These are phyloP conservation scores for Penicillium sp. DNA, from an alignment of 2,329 filamentous ascomycete genomes.

Conservation along the genomic window DNA sequence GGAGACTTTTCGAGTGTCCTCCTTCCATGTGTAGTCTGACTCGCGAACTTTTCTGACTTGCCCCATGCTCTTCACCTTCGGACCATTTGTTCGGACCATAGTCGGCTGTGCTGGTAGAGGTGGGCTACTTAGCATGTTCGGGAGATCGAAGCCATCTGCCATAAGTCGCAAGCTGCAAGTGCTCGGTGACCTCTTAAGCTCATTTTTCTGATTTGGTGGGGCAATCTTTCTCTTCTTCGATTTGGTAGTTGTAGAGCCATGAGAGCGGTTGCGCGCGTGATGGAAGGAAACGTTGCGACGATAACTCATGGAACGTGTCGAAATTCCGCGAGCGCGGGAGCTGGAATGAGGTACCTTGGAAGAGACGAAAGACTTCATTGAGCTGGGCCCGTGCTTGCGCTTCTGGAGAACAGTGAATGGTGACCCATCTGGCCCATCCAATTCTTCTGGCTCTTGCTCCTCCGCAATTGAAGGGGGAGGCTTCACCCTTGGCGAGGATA, in stretches of 20 bases:
- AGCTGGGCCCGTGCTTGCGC: slow-evolving; percentile 33
- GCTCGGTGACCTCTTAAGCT: slow-evolving; percentile 25
- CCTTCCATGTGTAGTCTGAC: slow-evolving; percentile 58
- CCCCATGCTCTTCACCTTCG: slow-evolving; percentile 28
- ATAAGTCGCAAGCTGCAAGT: slow-evolving; percentile 27
- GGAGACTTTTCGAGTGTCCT: slow-evolving; percentile 80
- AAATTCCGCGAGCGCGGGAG: slow-evolving; percentile 39
- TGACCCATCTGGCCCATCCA: slow-evolving; percentile 20
- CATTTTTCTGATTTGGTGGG: slow-evolving; percentile 18
- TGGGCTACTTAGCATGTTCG: slow-evolving; percentile 36
- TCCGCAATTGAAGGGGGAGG: slow-evolving; percentile 21
- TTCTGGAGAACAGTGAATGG: slow-evolving; percentile 35
- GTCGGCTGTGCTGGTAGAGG: slow-evolving; percentile 41
- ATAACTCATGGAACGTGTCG: slow-evolving; percentile 50
- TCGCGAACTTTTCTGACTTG: slow-evolving; percentile 44
- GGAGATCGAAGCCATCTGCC: slow-evolving; percentile 19
- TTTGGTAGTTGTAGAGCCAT: slow-evolving; percentile 27
- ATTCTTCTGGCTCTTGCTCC: slow-evolving; percentile 20
- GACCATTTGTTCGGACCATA: slow-evolving; percentile 34
- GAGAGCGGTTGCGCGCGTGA: slow-evolving; percentile 49
- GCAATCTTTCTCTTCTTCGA: slow-evolving; percentile 21
- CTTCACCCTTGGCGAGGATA: slow-evolving; percentile 9
- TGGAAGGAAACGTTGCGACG: slow-evolving; percentile 64
- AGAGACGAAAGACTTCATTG: slow-evolving; percentile 41
- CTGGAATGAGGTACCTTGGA: slow-evolving; percentile 50